Evolutionary conservation across 257 asterid species (phyloP), one percentile per base, ranked within the genome.

Genomic region (Solanum pinnatisectum): DNA sequence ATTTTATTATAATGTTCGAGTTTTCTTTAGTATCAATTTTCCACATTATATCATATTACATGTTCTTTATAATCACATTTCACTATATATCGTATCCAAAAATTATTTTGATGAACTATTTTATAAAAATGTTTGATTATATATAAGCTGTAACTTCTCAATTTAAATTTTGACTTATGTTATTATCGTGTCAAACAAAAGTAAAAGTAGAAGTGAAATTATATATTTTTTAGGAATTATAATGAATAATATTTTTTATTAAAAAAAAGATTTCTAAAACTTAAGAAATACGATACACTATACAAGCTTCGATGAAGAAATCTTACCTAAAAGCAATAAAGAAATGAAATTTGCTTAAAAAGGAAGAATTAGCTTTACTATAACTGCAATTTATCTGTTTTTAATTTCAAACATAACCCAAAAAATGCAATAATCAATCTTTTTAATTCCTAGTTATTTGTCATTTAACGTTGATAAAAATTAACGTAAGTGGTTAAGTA

Each of bases 61-160:
- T 74, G 14, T 74, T 76, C 7, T 37, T 10, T 33, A 33, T 33
- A 18, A 72, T 3, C 11, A 8, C 3, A 71, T 71, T 30, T 30
- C 36, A 4, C 8, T 70, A 6, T 71, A 6, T 71, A 72, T 52
- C 0, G 0, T 33, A 72, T 3, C 4, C 0, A 33, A 72, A 71
- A 33, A 33, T 15, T 33, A 35, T 73, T 1, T 0, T 1, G 0
- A 16, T 18, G 4, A 68, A 8, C n/a, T 10, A 1, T 5, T 2
- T 15, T 16, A 0, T 56, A 56, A 18, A 56, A 18, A 56, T 4
- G 4, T 32, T 0, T 67, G 5, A 8, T 4, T 32, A 9, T 3
- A 32, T 15, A 3, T 32, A 7, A 1, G 23, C 0, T 1, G 16
- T 12, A 70, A 30, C 39, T 6, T 70, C 39, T 70, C 10, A 32